Evolutionary conservation across 495 filamentous ascomycete species (phyloP).

Genomic region (Cudoniella acicularis): DNA sequence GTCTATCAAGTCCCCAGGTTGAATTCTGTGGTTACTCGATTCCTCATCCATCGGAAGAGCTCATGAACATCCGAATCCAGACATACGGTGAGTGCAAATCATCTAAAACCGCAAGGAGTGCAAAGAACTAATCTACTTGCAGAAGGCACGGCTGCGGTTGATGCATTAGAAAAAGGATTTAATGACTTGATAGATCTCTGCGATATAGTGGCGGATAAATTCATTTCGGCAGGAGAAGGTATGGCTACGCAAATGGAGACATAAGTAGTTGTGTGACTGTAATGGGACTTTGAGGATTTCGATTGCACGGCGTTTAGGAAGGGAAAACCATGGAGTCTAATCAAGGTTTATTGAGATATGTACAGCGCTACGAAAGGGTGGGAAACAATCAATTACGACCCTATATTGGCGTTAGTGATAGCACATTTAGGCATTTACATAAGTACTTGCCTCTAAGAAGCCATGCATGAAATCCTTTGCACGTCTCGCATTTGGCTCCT

Average conservation of each 20-base stretch:
- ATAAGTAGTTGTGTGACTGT: neutral
- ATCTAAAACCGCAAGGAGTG: neutral
- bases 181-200: constrained; percentile 85
- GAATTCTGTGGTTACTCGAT: constrained; percentile 99
- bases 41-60: constrained; percentile 89
- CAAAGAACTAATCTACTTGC: constrained; percentile 7
- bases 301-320: constrained; percentile 23
- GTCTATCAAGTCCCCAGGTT: constrained; percentile 68
- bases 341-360: constrained; percentile 23
- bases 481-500: constrained; percentile 72
- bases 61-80: constrained; percentile 97
- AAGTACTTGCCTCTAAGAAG: constrained; percentile 66
- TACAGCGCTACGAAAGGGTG: constrained; percentile 22
- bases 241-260: constrained; percentile 34
- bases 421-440: neutral
- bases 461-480: constrained; percentile 86
- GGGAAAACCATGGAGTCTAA: constrained; percentile 18
- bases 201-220: constrained; percentile 85
- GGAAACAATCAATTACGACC: constrained; percentile 31
- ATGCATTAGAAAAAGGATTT: constrained; percentile 86
- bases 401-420: constrained; percentile 23
- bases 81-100: constrained; percentile 69
- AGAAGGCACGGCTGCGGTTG: constrained; percentile 77
- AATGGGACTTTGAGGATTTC: neutral
- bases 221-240: constrained; percentile 59